Base-by-base conservation (phyloP, 345 rosid species). In the Cardamine occulta region DNA sequence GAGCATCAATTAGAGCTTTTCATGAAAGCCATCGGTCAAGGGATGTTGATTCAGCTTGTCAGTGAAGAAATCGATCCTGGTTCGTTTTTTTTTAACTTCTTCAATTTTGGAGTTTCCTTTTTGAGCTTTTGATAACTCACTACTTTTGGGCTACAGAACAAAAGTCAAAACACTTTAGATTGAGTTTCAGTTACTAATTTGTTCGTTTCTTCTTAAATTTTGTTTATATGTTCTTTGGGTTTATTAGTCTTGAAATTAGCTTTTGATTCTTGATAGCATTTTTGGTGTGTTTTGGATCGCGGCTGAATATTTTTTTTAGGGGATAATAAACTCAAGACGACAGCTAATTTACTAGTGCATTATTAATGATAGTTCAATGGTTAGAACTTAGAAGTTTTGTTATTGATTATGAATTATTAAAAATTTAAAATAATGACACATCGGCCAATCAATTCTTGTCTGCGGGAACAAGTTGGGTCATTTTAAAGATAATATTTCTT, bases 11-110 rank as follows among this genome's bases (percentile, higher is more conserved):
- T 88, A 79, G 93, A 95, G 81, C 81, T 82, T 63, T 74, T 90
- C 18, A 63, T 89, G 73, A 91, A 86, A 69, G 93, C 93, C 40
- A 83, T 95, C 61, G 97, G 97, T 55, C 89, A 76, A 63, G 96
- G 97, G 72, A 86, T 95, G 83, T 51, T 74, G 80, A 84, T 95
- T 81, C 97, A 85, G 68, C 96, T 95, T 40, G 74, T 92, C 62
- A 89, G 97, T 80, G 93, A 90, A 71, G 89, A 90, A 40, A 74
- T 88, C 52, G 97, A 95, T 80, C 88, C 92, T 79, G 97, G 99
- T 91, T 78, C 26, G 85, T 21, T 63, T 58, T 26, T 8, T 70
- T 23, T 24, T 52, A 10, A 4, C 6, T 19, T 19, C 0, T 49
- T 49, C 53, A 17, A 18, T 18, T 48, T 48, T 48, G 12, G 23